These are phyloP conservation scores for Taphrina populina DNA, from an alignment of 1,139 yeast genomes.

Conservation along the genomic window DNA sequence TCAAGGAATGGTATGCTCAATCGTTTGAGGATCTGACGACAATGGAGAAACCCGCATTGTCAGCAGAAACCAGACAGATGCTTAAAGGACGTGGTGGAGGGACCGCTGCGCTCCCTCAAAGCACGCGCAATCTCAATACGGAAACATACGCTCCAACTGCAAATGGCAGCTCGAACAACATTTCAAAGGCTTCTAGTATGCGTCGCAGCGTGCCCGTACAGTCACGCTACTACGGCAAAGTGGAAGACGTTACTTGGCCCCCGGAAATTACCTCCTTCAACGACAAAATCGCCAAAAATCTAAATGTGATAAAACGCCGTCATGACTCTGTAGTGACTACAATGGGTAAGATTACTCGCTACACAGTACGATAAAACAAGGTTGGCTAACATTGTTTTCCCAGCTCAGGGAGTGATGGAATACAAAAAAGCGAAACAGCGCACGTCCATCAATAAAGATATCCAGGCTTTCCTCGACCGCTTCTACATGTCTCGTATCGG, in stretches of 20 bases:
- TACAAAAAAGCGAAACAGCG: slow-evolving; percentile 57
- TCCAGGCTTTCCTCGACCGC: slow-evolving; percentile 75
- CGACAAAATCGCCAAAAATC: slow-evolving; percentile 61
- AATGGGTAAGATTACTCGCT: slow-evolving; percentile 47
- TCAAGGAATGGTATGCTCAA: slow-evolving; percentile 87
- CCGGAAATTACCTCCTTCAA: slow-evolving; percentile 73
- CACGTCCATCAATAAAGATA: slow-evolving; percentile 52
- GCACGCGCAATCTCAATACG: slow-evolving; percentile 24
- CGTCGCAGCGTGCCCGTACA: slow-evolving; percentile 32
- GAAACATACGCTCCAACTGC: slow-evolving; percentile 9
- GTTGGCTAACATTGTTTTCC: background rate
- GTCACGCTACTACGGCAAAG: slow-evolving; percentile 61
- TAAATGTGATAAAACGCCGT: slow-evolving; percentile 70
- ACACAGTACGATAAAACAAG: too few relatives aligned
- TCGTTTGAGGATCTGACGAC: slow-evolving; percentile 77
- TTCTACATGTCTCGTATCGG: slow-evolving; percentile 87
- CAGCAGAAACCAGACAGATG: slow-evolving; percentile 41
- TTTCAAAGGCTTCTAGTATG: slow-evolving; percentile 5
- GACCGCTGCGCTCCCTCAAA: slow-evolving; percentile 34
- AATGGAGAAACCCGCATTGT: slow-evolving; percentile 45
- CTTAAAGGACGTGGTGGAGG: slow-evolving; percentile 38
- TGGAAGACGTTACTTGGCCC: slow-evolving; percentile 65
- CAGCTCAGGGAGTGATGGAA: slow-evolving; percentile 84
- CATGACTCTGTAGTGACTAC: slow-evolving; percentile 94
- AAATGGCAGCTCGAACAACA: slow-evolving; percentile 33